Base-by-base conservation (phyloP, 2,329 filamentous ascomycete genomes). In the Lanzia echinophila region DNA sequence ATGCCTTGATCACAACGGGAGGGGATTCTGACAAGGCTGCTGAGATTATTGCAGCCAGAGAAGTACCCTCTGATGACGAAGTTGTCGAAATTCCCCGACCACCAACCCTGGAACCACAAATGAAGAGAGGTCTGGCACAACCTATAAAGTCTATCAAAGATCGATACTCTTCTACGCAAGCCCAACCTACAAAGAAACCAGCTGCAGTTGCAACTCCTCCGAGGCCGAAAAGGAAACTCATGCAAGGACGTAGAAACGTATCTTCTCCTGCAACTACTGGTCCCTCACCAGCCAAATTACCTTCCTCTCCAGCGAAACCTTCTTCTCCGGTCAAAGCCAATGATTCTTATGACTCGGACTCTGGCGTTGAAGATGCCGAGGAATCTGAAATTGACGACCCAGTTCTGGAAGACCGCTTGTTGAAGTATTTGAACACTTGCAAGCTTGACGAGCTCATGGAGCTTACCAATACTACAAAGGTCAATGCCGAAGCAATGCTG, bases 381-480 rank as follows among this genome's bases (percentile, higher is more conserved):
- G 58, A 59, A 33, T 57, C 65, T 4, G 71, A 72, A 42, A 4
- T 8, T 4, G 71, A 73, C 24, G 70, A 73, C 48, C 68, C 70
- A 15, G 67, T 70, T 31, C 67, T 81, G 39, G 75, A 82, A 31
- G 65, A 65, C 4, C 78, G 78, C 53, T 80, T 96, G 6, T 74
- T 97, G 28, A 78, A 83, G 7, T 95, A 90, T 64, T 84, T 99
- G 69, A 97, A 97, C 65, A 82, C 77, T 0, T 94, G 88, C 67
- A 82, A 83, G 5, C 73, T 82, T 10, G 79, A 85, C 34, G 88
- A 92, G 54, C 79, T 99, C 41, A 82, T 87, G 1, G 91, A 95
- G 61, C 84, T 96, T 57, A 89, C 89, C 0, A 84, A 84, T 32
- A 83, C 87, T 56, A 84, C 86, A 34, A 79, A 86, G 60, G 81